Base-by-base conservation (phyloP, 148 eudicot genomes). In the Rhododendron griersonianum region DNA sequence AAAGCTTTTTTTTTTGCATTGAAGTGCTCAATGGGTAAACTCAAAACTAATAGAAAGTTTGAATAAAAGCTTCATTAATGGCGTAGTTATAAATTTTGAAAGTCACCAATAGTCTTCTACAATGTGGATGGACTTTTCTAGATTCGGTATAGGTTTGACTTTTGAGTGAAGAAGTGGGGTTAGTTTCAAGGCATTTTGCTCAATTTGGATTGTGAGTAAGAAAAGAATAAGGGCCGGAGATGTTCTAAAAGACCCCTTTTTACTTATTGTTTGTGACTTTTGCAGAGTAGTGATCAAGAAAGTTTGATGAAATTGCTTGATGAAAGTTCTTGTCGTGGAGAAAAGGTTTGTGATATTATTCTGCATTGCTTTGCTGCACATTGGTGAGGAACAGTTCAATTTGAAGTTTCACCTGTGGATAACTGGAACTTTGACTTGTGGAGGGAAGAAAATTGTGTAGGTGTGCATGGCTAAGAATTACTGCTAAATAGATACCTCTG, bases 231-330 rank as follows among this genome's bases (percentile, higher is more conserved):
- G 33, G 76, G 76, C 76, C 4, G 57, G 28, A 13, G 30, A 67
- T 37, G 39, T 33, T 51, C 41, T 19, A 39, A 45, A 57, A 57
- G 65, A 18, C n/a, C n/a, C 65, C n/a, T 57, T 19, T 57, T 18
- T 15, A 19, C n/a, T 57, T 57, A 19, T 71, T 76, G 10, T 30
- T 81, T 82, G 13, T 63, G 30, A 23, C 25, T 81, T 85, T 85
- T 71, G 61, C 90, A 96, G 98, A 87, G 87, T 84, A 84, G 85
- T 86, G 98, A 96, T 87, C 91, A 93, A 78, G 94, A 92, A 35
- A 88, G 90, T 59, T 59, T 96, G 89, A 91, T 85, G 91, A 82
- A 89, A 53, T 84, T 93, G 86, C 18, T 90, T 35, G 86, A 87
- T 0, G 88, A 81, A 39, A 83, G 69, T 30, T 87, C 65, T 57